These are phyloP conservation scores for Chaetomium tenue DNA, from an alignment of 495 filamentous ascomycete species.

Conservation along the genomic window DNA sequence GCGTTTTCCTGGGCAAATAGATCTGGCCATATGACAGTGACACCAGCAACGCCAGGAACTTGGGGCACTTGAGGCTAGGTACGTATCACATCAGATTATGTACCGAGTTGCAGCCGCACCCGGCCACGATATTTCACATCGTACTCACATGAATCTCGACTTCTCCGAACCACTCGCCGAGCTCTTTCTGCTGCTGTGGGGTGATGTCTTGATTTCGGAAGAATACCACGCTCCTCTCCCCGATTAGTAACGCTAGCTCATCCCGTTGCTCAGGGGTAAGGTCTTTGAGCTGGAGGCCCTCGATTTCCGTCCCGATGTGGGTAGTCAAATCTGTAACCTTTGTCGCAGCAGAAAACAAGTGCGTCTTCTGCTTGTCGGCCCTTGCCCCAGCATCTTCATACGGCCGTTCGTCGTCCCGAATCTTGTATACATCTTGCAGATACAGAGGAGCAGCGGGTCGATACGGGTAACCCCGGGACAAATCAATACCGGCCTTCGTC, in stretches of 20 bases:
- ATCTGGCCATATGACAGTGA: constrained; percentile 67
- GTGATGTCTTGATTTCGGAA: constrained; percentile 70
- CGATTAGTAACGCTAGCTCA: constrained; percentile 68
- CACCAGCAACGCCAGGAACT: constrained; percentile 63
- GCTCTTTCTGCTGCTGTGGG: constrained; percentile 64
- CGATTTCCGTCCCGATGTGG: constrained; percentile 71
- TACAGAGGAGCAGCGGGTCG: constrained; percentile 63
- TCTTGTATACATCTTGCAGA: constrained; percentile 62
- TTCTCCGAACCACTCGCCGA: constrained; percentile 66
- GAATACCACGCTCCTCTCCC: constrained; percentile 73
- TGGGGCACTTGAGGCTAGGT: constrained; percentile 64
- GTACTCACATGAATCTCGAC: constrained; percentile 63
- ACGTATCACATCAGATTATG: background rate
- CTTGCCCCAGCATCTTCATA: constrained; percentile 62
- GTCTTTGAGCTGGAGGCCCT: constrained; percentile 67
- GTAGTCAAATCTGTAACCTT: constrained; percentile 64
- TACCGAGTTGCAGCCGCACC: no score
- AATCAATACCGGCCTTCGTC: constrained; percentile 62
- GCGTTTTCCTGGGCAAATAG: constrained; percentile 55
- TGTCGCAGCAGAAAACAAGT: constrained; percentile 61
- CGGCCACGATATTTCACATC: background rate
- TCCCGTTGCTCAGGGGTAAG: constrained; percentile 65
- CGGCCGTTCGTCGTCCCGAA: constrained; percentile 57
- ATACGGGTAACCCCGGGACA: constrained; percentile 65
- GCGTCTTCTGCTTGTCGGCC: constrained; percentile 66